Evolutionary conservation across 345 rosid species (phyloP), one percentile per base, ranked within the genome.

Genomic region (Eucalyptus albens): DNA sequence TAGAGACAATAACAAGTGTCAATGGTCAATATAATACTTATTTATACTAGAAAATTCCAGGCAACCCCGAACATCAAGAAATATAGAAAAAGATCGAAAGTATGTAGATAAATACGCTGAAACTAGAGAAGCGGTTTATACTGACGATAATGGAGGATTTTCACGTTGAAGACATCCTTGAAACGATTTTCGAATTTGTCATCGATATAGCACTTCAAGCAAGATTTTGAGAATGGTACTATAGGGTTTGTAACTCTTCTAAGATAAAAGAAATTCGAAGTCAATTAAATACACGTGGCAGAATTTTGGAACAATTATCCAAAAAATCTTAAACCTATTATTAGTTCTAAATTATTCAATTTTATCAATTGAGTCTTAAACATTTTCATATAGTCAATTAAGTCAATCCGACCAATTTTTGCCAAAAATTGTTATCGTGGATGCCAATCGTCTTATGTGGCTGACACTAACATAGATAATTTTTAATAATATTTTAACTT

Each of bases 381-480:
- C 0, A 53, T 3, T 19, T 53, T 53, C 56, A 53, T 24, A 53
- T 53, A 19, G 0, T 53, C 0, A 53, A 19, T 53, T 53, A 53
- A 53, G 56, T 19, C 2, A 2, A 53, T 8, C 10, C 1, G 0
- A 53, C 24, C 10, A 53, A 19, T 53, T 53, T 53, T 19, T 53
- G 24, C 5, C 24, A 53, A 53, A 53, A 19, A 53, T 53, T 19
- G 5, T 53, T 24, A 53, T 19, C 1, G 0, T 53, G 24, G 24
- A 53, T 53, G 22, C 1, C 10, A 19, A 53, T 3, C 4, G 0
- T 53, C 10, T 2, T 19, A 19, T 53, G 9, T 53, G 24, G 2
- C 1, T 7, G 1, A 19, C 2, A 7, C 2, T 7, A 0, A 53
- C 2, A 53, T 53, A 53, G 0, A 53, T 53, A 53, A 53, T 19